A percentile compares a stretch with the other conserved stretches of the same genome.
These are phyloP conservation scores for Pestalotiopsis sp. DNA, from an alignment of 2,329 filamentous ascomycete genomes.

Conservation along the genomic window DNA sequence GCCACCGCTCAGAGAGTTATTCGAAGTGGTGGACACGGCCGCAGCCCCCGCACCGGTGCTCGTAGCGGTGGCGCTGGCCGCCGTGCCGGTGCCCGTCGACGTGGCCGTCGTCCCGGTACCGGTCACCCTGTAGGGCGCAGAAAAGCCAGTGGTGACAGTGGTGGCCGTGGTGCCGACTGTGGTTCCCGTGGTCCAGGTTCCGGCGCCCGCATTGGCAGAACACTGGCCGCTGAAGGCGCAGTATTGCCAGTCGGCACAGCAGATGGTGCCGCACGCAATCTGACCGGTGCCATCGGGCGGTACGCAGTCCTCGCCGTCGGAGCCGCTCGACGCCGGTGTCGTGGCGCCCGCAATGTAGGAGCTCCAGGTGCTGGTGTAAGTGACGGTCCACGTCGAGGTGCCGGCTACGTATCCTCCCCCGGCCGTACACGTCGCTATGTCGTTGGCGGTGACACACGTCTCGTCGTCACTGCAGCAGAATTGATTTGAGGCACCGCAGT, in stretches of 20 bases:
- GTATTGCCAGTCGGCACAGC: conserved; percentile 71
- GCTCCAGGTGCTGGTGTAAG: conserved; percentile 61
- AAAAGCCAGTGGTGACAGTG: conserved; percentile 56
- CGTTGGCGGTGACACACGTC: conserved; percentile 53
- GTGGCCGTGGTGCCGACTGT: conserved; percentile 39
- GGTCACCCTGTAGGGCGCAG: conserved; percentile 52
- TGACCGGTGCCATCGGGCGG: conserved; percentile 53
- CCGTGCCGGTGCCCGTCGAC: conserved; percentile 57
- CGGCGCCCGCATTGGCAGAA: conserved; percentile 52
- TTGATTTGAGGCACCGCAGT: conserved; percentile 58
- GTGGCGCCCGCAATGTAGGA: conserved; percentile 50
- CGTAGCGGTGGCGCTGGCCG: conserved; percentile 47
- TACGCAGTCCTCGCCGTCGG: conserved; percentile 48
- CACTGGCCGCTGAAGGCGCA: conserved; percentile 65
- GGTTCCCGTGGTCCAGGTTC: conserved; percentile 38
- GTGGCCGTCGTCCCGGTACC: conserved; percentile 50
- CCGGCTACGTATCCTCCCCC: conserved; percentile 36
- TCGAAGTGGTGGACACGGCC: conserved; percentile 41
- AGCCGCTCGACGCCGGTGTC: conserved; percentile 36
- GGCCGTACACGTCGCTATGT: conserved; percentile 52
- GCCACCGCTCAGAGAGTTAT: conserved; percentile 62
- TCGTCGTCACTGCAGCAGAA: conserved; percentile 56
- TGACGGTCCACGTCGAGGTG: conserved; percentile 64
- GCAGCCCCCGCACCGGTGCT: conserved; percentile 55
- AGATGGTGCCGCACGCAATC: conserved; percentile 67